A percentile compares a stretch with the other conserved stretches of the same genome.
These are phyloP conservation scores for Tagetes erecta DNA, from an alignment of 129 eudicot species.

Conservation along the genomic window DNA sequence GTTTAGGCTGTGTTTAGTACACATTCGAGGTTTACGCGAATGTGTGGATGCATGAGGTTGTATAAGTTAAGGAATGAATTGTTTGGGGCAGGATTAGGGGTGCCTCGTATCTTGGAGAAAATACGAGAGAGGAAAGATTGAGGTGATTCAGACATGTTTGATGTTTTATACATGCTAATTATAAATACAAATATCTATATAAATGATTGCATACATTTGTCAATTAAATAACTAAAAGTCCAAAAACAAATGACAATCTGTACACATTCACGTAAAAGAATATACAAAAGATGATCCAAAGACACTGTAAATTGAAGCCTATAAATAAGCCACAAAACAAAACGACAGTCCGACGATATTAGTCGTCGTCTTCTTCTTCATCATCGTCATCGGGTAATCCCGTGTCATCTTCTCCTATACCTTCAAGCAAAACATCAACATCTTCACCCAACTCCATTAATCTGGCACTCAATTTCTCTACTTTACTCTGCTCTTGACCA, in stretches of 20 bases:
- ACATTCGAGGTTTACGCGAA: no score
- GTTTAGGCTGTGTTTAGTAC: no score
- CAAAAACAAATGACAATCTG: conserved; percentile 10
- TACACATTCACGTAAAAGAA: conserved; percentile 23
- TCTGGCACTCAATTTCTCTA: conserved; percentile 67
- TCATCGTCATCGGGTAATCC: conserved; percentile 49
- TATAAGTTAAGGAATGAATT: no score
- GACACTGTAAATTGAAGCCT: not conserved
- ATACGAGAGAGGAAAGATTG: no score
- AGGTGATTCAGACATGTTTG: no score
- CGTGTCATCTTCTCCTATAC: conserved; percentile 77
- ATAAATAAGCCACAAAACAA: not conserved
- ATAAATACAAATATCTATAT: no score
- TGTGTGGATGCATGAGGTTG: no score
- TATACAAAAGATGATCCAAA: conserved; percentile 9
- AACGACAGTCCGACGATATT: not conserved
- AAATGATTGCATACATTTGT: no score
- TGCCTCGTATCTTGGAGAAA: no score
- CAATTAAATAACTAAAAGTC: not conserved
- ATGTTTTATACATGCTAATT: no score
- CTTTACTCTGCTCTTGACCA: conserved; percentile 96
- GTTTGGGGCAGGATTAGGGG: no score
- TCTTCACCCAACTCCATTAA: conserved; percentile 79
- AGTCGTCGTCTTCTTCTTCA: conserved; percentile 35
- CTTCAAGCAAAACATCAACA: conserved; percentile 82